A percentile compares a stretch with the other conserved stretches of the same genome.
phyloP scores from a whole-genome alignment of 2,329 filamentous ascomycete genomes.

The Dryadomyces sulphureus region DNA sequence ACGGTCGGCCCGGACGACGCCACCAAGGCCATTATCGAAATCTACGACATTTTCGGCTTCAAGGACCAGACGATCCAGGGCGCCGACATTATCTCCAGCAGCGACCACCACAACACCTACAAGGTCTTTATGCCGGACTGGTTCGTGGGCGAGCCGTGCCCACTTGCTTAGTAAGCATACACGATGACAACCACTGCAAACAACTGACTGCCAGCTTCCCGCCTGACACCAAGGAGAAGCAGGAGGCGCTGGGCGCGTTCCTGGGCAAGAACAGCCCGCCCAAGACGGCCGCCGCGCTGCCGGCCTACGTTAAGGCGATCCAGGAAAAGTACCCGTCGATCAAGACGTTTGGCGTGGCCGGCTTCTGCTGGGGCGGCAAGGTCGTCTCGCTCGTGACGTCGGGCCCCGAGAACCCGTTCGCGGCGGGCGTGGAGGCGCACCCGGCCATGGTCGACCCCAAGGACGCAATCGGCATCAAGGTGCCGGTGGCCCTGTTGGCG shows the following conservation, averaged over 20 bases:
- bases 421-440: conserved; percentile 35
- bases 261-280: conserved; percentile 35
- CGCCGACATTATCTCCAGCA: conserved; percentile 47
- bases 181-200: conserved; percentile 12
- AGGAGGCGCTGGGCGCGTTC: conserved; percentile 42
- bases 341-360: conserved; percentile 44
- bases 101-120: conserved; percentile 50
- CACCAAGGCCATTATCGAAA: conserved; percentile 43
- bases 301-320: conserved; percentile 38
- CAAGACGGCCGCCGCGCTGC: conserved; percentile 32
- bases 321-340: conserved; percentile 37
- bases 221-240: conserved; percentile 48
- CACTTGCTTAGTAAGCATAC: conserved; percentile 30
- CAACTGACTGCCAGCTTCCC: conserved; percentile 34
- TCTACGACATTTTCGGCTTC: conserved; percentile 58
- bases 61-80: conserved; percentile 57
- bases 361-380: conserved; percentile 62
- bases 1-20: conserved; percentile 30
- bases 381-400: conserved; percentile 38
- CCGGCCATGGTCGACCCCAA: conserved; percentile 49
- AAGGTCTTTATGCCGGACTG: conserved; percentile 85
- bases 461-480: conserved; percentile 43
- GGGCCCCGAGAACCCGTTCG: conserved; percentile 38
- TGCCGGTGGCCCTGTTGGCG: conserved; percentile 48
- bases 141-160: conserved; percentile 59